Evolutionary conservation across 306 rosid genomes (phyloP).

Genomic region (Parietaria judaica): DNA sequence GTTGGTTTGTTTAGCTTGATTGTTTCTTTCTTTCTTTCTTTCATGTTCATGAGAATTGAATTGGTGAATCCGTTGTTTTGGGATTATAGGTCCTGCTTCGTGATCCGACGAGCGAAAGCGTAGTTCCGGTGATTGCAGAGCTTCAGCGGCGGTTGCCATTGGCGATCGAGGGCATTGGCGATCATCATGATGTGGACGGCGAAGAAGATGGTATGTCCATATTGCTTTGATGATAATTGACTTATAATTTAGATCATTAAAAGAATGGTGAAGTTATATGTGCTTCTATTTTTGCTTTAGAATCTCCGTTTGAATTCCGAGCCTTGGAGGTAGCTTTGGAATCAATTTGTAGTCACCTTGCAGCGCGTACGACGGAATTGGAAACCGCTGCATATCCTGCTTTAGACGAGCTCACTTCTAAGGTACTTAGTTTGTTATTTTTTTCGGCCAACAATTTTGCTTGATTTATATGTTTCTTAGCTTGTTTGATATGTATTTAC

Average conservation of each 20-base stretch:
- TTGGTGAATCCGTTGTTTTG: conserved; percentile 4
- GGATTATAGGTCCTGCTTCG: conserved; percentile 63
- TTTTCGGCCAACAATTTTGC: conserved; percentile 9
- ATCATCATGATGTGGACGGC: conserved; percentile 46
- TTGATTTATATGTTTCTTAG: not conserved
- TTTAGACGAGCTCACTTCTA: conserved; percentile 84
- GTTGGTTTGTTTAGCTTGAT: conserved; percentile 28
- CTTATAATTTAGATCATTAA: conserved; percentile 9
- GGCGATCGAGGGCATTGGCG: conserved; percentile 34
- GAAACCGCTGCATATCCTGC: conserved; percentile 97
- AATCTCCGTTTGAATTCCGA: conserved; percentile 94
- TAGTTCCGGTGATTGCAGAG: conserved; percentile 84
- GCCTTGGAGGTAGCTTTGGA: conserved; percentile 94
- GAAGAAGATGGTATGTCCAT: conserved; percentile 74
- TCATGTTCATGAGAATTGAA: not conserved
- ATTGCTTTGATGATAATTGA: conserved; percentile 3
- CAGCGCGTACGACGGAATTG: conserved; percentile 85
- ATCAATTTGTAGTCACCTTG: conserved; percentile 92
- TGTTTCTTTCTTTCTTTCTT: not conserved
- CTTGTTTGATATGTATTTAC: conserved; percentile 13
- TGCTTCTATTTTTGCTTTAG: conserved; percentile 32
- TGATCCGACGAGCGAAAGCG: conserved; percentile 71
- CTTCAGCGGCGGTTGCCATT: conserved; percentile 76
- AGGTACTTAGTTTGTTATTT: conserved; percentile 34
- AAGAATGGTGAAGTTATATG: not conserved